phyloP scores from a whole-genome alignment of 129 eudicot species.

The Pseudognaphalium luteoalbum region DNA sequence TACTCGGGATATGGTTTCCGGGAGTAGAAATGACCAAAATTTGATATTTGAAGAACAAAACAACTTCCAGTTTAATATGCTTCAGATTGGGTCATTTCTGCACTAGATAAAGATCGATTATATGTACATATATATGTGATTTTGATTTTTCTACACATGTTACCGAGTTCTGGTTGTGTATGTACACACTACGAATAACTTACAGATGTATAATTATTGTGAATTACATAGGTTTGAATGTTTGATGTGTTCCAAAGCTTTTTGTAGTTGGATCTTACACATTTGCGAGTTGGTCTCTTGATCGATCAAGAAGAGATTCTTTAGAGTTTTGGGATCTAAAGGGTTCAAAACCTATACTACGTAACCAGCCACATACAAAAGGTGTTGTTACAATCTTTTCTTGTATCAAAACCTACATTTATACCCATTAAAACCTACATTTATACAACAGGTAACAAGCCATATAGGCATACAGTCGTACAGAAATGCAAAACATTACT shows the following conservation, averaged over 20 bases:
- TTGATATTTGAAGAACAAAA: background rate
- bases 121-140: constrained; percentile 12
- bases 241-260: background rate
- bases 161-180: constrained; percentile 20
- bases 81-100: constrained; percentile 8
- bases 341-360: background rate
- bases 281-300: background rate
- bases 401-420: constrained; percentile 18
- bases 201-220: constrained; percentile 12
- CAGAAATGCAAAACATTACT: background rate
- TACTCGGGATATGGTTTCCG: background rate
- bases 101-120: constrained; percentile 18
- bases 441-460: constrained; percentile 26
- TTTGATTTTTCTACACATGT: constrained; percentile 17
- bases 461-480: constrained; percentile 13
- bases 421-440: constrained; percentile 19
- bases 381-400: background rate
- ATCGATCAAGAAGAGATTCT: background rate
- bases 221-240: background rate
- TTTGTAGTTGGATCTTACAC: constrained; percentile 10
- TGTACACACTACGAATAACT: constrained; percentile 26
- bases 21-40: constrained; percentile 10
- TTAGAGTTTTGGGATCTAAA: background rate
- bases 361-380: background rate
- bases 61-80: constrained; percentile 8